Base-by-base conservation (phyloP, 768 basidiomycete species). In the Dentipellis fragilis region DNA sequence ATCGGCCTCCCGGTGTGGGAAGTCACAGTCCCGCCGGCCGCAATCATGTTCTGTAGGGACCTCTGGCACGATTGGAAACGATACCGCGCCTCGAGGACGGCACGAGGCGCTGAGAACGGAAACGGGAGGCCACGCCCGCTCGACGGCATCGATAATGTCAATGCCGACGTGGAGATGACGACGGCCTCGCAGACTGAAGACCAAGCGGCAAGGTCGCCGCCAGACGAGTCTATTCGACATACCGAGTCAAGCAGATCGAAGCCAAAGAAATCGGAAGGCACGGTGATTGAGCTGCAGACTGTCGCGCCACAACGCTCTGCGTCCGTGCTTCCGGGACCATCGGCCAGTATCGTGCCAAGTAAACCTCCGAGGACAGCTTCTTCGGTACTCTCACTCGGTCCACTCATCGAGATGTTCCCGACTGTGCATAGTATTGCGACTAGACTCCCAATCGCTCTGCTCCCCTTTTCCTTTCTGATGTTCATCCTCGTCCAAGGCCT, bases 401-500 rank as follows among this genome's bases (percentile, higher is more conserved):
- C 57, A 55, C 17, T 73, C 57, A 23, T 16, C 54, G 4, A 19
- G 45, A 57, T 74, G 46, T 89, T 90, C 66, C 92, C 91, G 0
- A 93, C 88, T 1, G 74, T 87, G 58, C 75, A 78, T 66, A 79
- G 79, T 10, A 80, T 83, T 19, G 70, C 84, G 19, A 77, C 81
- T 0, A 79, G 85, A 17, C 74, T 94, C 0, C 94, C 93, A 0
- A 82, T 93, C 57, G 77, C 82, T 11, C 80, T 96, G 7, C 73
- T 96, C 14, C 91, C 91, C 0, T 98, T 98, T 65, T 89, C 93
- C 0, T 93, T 97, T 66, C 85, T 87, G 0, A 92, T 94, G 69
- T 97, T 98, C 72, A 91, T 97, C 61, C 80, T 98, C 55, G 90
- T 95, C 56, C 87, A 94, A 65, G 88, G 78, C 0, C 77, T 98